These are phyloP conservation scores for Aspergillus leporis DNA, from an alignment of 495 filamentous ascomycete species.

Conservation along the genomic window DNA sequence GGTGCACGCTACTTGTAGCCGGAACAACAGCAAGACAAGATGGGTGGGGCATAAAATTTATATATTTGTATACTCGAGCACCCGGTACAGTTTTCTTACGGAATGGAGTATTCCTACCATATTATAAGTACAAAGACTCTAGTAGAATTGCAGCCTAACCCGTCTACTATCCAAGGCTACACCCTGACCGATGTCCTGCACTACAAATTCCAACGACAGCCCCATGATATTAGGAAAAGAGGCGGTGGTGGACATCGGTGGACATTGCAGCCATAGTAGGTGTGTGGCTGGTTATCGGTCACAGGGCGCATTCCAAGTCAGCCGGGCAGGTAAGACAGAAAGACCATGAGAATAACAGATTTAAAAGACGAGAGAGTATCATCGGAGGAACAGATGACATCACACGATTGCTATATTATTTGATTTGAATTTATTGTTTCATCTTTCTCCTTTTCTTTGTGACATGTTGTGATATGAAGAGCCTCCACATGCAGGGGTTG, in stretches of 20 bases:
- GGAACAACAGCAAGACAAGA: neutral
- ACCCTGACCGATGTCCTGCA: neutral
- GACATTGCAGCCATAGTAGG: neutral
- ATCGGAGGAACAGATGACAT: neutral
- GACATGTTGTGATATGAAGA: neutral
- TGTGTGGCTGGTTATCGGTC: slow-evolving; percentile 22
- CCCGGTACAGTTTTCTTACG: neutral
- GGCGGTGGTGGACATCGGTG: neutral
- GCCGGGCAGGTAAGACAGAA: slow-evolving; percentile 14
- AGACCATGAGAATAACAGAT: neutral
- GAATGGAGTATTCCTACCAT: neutral
- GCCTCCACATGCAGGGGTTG: neutral
- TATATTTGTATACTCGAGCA: neutral
- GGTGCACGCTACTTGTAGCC: neutral
- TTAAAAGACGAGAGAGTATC: neutral
- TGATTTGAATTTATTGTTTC: neutral
- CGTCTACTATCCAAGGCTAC: neutral
- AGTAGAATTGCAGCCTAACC: neutral
- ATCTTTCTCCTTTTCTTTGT: neutral
- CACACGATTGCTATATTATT: neutral
- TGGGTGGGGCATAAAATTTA: too few species aligned
- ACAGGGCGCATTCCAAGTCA: slow-evolving; percentile 31
- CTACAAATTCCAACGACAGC: neutral
- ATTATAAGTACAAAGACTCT: neutral
- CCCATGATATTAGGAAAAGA: neutral